phyloP scores from a whole-genome alignment of 371 early-diverging fungal species.

The Edhazardia aedis region DNA sequence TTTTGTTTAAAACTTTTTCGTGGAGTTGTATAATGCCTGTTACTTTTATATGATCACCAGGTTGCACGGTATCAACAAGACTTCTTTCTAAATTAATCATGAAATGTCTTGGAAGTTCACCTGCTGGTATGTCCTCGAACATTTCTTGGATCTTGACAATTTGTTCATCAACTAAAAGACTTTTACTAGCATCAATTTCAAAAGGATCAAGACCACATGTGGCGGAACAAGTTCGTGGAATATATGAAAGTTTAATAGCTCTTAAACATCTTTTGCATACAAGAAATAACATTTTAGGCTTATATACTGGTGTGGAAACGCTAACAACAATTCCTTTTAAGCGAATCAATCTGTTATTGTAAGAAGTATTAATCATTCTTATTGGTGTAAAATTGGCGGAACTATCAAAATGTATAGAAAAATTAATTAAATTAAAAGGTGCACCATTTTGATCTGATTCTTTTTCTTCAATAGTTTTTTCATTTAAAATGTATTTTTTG shows the following conservation, averaged over 20 bases:
- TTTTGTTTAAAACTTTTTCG: constrained; percentile 5
- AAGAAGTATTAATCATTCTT: background rate
- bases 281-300: constrained; percentile 35
- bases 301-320: constrained; percentile 23
- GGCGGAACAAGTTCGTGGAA: constrained; percentile 36
- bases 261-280: constrained; percentile 41
- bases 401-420: no score
- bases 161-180: constrained; percentile 82
- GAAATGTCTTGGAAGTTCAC: constrained; percentile 86
- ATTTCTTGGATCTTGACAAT: constrained; percentile 85
- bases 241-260: background rate
- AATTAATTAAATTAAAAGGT: no score
- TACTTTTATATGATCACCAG: constrained; percentile 71
- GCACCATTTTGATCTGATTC: no score
- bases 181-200: constrained; percentile 73
- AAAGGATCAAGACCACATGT: constrained; percentile 62
- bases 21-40: constrained; percentile 56
- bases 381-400: background rate
- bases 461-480: no score
- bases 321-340: constrained; percentile 45
- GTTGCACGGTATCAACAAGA: constrained; percentile 53
- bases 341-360: constrained; percentile 38
- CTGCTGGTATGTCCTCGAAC: constrained; percentile 86
- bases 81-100: constrained; percentile 57
- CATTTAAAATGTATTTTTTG: no score